These are phyloP conservation scores for Cucurbitaria berberidis DNA, from an alignment of 2,329 filamentous ascomycete species.

Conservation along the genomic window DNA sequence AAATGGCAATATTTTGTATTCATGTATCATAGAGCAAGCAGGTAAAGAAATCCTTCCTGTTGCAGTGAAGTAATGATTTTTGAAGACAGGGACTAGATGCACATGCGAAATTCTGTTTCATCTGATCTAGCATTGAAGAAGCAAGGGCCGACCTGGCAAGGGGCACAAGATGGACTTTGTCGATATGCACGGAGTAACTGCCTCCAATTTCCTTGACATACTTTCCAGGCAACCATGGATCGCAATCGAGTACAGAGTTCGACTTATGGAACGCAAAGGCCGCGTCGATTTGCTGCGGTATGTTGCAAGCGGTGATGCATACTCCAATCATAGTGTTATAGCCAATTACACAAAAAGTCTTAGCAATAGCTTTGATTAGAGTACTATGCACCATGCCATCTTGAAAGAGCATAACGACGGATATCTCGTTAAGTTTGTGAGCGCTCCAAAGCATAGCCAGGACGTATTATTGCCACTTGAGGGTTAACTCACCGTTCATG, in stretches of 20 bases:
- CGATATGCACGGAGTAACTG: background rate
- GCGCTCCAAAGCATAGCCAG: background rate
- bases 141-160: background rate
- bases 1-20: no score
- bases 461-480: background rate
- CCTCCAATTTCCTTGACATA: background rate
- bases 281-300: background rate
- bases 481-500: no score
- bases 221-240: background rate
- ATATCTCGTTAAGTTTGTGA: background rate
- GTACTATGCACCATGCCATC: background rate
- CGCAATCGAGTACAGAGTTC: background rate
- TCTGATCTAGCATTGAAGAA: no score
- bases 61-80: no score
- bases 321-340: background rate
- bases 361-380: background rate
- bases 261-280: background rate
- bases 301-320: background rate
- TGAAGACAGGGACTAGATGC: no score
- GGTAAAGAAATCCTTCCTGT: no score
- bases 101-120: no score
- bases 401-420: background rate
- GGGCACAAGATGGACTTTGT: background rate
- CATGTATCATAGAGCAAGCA: no score
- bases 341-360: background rate